Percentiles rank a stretch among this genome's conserved stretches.
Conservation (phyloP, 164 flowering plant genomes). For the Amborella trichopoda region DNA sequence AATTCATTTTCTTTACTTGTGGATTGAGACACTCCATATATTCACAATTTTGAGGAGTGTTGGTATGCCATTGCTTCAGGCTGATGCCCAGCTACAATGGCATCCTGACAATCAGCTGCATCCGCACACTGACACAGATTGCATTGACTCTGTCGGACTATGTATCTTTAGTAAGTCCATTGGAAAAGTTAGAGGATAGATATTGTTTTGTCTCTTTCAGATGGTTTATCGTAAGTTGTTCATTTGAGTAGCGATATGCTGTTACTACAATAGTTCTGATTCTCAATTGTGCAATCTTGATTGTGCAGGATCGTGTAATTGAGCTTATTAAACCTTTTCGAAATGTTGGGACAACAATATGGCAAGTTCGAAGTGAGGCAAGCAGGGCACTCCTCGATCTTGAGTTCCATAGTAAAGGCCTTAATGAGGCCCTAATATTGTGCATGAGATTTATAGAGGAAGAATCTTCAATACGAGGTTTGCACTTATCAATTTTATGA, state of each 20-base stretch:
- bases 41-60: constrained; percentile 1
- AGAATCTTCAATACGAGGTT: constrained; percentile 69
- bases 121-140: constrained; percentile 68
- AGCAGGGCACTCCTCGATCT: constrained; percentile 79
- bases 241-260: background rate
- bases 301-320: constrained; percentile 53
- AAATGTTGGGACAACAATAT: constrained; percentile 23
- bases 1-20: too few species aligned
- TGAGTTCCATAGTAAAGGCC: constrained; percentile 59
- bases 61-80: constrained; percentile 45
- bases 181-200: background rate
- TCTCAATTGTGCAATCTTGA: too few species aligned
- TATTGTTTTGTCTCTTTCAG: background rate
- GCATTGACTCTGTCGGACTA: constrained; percentile 67
- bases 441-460: constrained; percentile 50
- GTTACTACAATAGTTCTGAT: background rate
- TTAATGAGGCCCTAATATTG: constrained; percentile 58
- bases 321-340: constrained; percentile 68
- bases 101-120: constrained; percentile 77
- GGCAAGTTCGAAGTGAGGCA: constrained; percentile 89
- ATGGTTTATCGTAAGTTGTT: background rate
- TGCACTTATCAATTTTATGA: background rate
- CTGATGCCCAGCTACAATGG: constrained; percentile 97
- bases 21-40: too few species aligned
- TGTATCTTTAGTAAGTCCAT: constrained; percentile 55